Evolutionary conservation across 805 yeast genomes (phyloP).

Genomic region (Candida adriatica): DNA sequence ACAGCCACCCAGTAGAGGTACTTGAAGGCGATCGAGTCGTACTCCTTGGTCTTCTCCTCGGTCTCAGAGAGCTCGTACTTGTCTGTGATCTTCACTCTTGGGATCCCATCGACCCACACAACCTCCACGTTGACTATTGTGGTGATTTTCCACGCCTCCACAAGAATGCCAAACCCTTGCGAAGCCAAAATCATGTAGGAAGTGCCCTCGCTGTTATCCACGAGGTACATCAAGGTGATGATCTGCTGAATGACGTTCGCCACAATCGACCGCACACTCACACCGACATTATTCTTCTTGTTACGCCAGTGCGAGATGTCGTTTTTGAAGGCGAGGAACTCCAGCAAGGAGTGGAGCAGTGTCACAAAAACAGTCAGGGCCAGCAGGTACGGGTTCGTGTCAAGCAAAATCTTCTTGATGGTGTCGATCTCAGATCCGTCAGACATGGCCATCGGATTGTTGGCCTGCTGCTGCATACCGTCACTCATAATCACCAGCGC

Average conservation of each 20-base stretch:
- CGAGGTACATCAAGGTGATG: constrained; percentile 30
- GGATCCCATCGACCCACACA: constrained; percentile 17
- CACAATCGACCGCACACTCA: constrained; percentile 31
- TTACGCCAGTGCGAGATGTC: constrained; percentile 35
- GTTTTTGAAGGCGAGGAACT: constrained; percentile 34
- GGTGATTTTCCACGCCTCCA: constrained; percentile 38
- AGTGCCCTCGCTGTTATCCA: constrained; percentile 33
- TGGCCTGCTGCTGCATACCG: constrained; percentile 26
- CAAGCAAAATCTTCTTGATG: constrained; percentile 29
- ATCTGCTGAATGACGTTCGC: constrained; percentile 34
- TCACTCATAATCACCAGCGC: constrained; percentile 22
- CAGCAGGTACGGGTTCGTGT: constrained; percentile 31
- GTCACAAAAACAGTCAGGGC: constrained; percentile 28
- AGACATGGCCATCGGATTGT: constrained; percentile 20
- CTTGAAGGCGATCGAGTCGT: constrained; percentile 33
- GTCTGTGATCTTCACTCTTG: constrained; percentile 24
- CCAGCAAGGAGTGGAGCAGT: constrained; percentile 30
- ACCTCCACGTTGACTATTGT: constrained; percentile 28
- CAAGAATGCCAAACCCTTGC: constrained; percentile 31
- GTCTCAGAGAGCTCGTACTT: constrained; percentile 30
- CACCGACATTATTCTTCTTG: constrained; percentile 34
- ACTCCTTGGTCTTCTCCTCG: constrained; percentile 33
- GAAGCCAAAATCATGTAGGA: constrained; percentile 30
- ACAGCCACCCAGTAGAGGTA: constrained; percentile 29
- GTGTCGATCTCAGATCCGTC: constrained; percentile 30